Evolutionary conservation across 2,329 filamentous ascomycete species (phyloP).

Genomic region (Juglanconis juglandina): DNA sequence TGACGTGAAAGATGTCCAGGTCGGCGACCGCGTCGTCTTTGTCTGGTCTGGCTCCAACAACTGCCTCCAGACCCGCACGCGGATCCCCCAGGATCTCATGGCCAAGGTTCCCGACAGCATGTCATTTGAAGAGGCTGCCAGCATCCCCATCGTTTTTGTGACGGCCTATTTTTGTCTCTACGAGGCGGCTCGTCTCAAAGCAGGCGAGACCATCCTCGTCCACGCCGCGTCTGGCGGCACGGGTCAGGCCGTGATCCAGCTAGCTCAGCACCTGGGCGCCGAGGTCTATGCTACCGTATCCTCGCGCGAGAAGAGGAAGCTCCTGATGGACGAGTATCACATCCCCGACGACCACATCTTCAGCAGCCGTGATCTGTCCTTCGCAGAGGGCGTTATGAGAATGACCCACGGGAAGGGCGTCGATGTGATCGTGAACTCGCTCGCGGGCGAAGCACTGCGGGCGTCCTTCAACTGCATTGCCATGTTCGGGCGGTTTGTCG

Average conservation of each 20-base stretch:
- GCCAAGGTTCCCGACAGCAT: conserved; percentile 18
- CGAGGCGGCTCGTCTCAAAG: conserved; percentile 21
- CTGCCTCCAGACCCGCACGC: conserved; percentile 11
- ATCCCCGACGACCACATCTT: conserved; percentile 30
- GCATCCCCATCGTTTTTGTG: conserved; percentile 23
- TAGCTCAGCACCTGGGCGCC: conserved; percentile 19
- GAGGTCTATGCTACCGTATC: conserved; percentile 31
- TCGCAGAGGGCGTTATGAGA: conserved; percentile 24
- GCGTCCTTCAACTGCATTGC: conserved; percentile 32
- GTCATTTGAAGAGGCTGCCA: conserved; percentile 17
- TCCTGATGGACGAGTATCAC: conserved; percentile 26
- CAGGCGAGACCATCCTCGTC: conserved; percentile 24
- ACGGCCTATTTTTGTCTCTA: conserved; percentile 27
- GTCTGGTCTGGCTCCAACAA: conserved; percentile 11
- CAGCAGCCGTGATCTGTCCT: conserved; percentile 26
- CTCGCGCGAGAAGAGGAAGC: conserved; percentile 26
- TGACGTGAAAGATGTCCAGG: conserved; percentile 8
- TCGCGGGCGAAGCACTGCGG: conserved; percentile 26
- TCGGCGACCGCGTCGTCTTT: conserved; percentile 14
- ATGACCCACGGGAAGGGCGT: conserved; percentile 14
- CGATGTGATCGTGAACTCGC: conserved; percentile 30
- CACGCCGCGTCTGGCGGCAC: conserved; percentile 23
- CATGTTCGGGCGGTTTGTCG: conserved; percentile 31
- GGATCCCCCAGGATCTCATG: conserved; percentile 3
- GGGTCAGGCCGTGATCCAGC: conserved; percentile 13